A percentile compares a stretch with the other conserved stretches of the same genome.
Conservation (phyloP, 1,284 basidiomycete species). For the Sphaerobolus stellatus region DNA sequence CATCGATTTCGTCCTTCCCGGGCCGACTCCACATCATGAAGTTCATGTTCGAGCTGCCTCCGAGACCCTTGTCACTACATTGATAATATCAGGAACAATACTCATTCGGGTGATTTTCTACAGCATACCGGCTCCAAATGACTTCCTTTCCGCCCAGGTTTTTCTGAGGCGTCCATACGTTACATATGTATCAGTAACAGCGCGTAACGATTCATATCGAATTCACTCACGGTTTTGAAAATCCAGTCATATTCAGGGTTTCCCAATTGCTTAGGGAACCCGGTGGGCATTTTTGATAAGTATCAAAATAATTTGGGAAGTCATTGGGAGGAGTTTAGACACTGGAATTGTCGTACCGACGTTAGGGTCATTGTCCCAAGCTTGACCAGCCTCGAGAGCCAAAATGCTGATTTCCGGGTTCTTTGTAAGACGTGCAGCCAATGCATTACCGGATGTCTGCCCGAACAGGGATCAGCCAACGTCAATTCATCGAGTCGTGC, state of each 20-base stretch:
- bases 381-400: constrained; percentile 41
- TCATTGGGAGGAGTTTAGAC: background rate
- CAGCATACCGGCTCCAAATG: background rate
- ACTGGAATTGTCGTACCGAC: constrained; percentile 5
- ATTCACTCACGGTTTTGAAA: background rate
- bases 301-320: too few species aligned
- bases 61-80: background rate
- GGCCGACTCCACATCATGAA: background rate
- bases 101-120: too few species aligned
- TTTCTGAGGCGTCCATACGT: background rate
- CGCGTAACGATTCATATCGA: background rate
- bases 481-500: too few species aligned
- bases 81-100: background rate
- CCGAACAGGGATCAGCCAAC: too few species aligned
- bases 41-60: background rate
- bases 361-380: constrained; percentile 31
- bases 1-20: background rate
- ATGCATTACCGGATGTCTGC: constrained; percentile 44
- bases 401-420: constrained; percentile 39
- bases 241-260: background rate
- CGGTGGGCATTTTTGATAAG: background rate
- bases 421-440: constrained; percentile 47
- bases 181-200: background rate
- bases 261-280: background rate
- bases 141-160: background rate